A percentile compares a stretch with the other conserved stretches of the same genome.
Evolutionary conservation across 129 eudicot species (phyloP).

Genomic region (sunflower (Helianthus annuus)): HanXRQr2.0-SUNRISE NC_035440.2:147993207-147993706

Average conservation of each 20-base stretch:
- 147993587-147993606: not conserved
- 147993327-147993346: conserved; percentile 86
- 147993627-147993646: not conserved
- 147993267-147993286: conserved; percentile 89
- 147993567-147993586: not conserved
- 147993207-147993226: conserved; percentile 94
- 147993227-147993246: conserved; percentile 99
- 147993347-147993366: conserved; percentile 95
- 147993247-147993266: conserved; percentile 86
- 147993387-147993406: conserved; percentile 79
- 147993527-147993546: not conserved
- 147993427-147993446: conserved; percentile 45
- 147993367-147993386: conserved; percentile 81
- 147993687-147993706: not conserved
- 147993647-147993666: not conserved
- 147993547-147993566: not conserved
- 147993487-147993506: conserved; percentile 21
- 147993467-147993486: conserved; percentile 18
- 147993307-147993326: conserved; percentile 96
- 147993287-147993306: conserved; percentile 94
- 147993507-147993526: conserved; percentile 27
- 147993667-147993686: too few species aligned
- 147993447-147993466: not conserved
- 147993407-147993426: conserved; percentile 59
- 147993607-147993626: not conserved